Evolutionary conservation across 2,329 filamentous ascomycete genomes (phyloP), one percentile per base, ranked within the genome.

Genomic region (Sporothrix pseudoabietina): DNA sequence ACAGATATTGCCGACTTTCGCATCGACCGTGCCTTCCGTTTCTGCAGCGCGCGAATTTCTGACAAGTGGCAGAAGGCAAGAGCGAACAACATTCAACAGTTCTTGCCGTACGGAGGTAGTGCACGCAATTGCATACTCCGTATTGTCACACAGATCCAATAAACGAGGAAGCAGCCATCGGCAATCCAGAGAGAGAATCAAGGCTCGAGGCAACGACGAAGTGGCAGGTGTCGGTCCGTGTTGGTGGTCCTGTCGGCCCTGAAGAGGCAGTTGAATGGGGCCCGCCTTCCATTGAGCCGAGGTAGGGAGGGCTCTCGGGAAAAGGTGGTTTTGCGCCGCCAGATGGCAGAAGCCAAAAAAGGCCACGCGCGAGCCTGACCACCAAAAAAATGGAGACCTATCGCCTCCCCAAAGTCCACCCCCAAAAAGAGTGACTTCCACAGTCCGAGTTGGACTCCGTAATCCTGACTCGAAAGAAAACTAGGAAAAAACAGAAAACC

Each of bases 211-310:
- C 22, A 49, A 32, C n/a, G 49, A 49, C 12, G 10, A 63, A 19
- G 10, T 39, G 14, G 22, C 35, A 26, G 47, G 19, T 32, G 19
- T n/a, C 55, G 4, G 22, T 10, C 22, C 4, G 9, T 10, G 5
- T 16, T 4, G 32, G 32, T 10, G 49, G 14, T 19, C 30, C 32
- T 26, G 19, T 57, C 69, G 39, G 35, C 63, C 54, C 54, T 47
- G 47, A 7, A 10, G 32, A 65, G 26, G 30, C 10, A 35, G 6
- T 22, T 47, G 14, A 26, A 49, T 61, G 72, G 72, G 44, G 65
- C 73, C 55, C 35, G 71, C 66, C 71, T 72, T 72, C 71, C 70
- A 66, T 72, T 74, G 73, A 72, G 73, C 73, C 73, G 73, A 74
- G 73, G 73, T 71, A 72, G 14, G 44, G 65, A 66, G 57, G 41